Base-by-base conservation (phyloP, 192 early-diverging fungal species). In the Podila clonocystis region DNA sequence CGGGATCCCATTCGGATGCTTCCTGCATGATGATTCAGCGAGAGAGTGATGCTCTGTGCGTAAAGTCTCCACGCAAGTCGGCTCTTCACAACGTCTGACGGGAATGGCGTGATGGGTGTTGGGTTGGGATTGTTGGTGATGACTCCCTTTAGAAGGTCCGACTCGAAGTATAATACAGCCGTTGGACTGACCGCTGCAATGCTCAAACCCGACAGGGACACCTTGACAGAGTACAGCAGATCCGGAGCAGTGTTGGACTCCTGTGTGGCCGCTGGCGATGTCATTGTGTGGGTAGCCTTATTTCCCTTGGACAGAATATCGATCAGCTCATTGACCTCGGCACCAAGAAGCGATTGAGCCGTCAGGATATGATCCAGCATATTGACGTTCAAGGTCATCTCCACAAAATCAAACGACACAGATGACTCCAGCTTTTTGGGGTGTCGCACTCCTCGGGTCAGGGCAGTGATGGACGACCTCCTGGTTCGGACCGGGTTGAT, bases 321-420 rank as follows among this genome's bases (percentile, higher is more conserved):
- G 15, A 93, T 69, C 30, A 94, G 70, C 63, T 95, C 94, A 70
- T 89, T 95, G 36, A 93, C 62, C 83, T 95, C 94, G 29, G 83
- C 88, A 29, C 91, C 92, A 62, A 95, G 69, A 5, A 94, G 80
- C 5, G 90, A 91, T 49, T 95, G 93, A 4, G 93, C 87, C 2
- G 93, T 95, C 22, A 95, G 69, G n/a, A 95, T 82, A 69, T 93
- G 91, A 57, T 95, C 94, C 62, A 95, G 73, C 71, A 95, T 85
- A 62, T 90, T 87, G 33, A 92, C 92, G 61, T 89, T 86, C 50
- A 92, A 50, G 8, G 75, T 80, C 73, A 89, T 72, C 9, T 87
- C 75, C 34, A 91, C 82, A 55, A 87, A 83, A 66, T 89, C 86
- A 26, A 90, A 82, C 2, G 86, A 86, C n/a, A 87, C 88, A 28